Percentiles rank a stretch among this genome's conserved stretches.
Evolutionary conservation across 1,284 basidiomycete genomes (phyloP).

Genomic region (Heliocybe sulcata): DNA sequence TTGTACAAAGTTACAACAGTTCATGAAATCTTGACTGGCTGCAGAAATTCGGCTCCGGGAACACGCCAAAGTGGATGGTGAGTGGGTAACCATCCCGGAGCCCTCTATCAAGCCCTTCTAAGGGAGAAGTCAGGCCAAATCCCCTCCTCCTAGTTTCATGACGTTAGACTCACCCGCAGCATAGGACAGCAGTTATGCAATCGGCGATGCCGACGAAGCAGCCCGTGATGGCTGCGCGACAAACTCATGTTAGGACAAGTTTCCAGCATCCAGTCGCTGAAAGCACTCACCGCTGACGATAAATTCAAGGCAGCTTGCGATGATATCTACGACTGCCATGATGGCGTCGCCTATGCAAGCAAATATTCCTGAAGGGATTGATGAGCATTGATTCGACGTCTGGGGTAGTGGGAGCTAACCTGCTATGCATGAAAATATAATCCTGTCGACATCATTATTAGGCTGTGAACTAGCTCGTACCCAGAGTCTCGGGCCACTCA

Average conservation of each 20-base stretch:
- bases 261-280: no score
- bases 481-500: neutral
- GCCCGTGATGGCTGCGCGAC: slow-evolving; percentile 23
- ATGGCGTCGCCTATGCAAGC: slow-evolving; percentile 35
- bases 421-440: neutral
- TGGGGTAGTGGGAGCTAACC: neutral
- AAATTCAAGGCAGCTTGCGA: slow-evolving; percentile 37
- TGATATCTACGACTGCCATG: slow-evolving; percentile 27
- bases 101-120: slow-evolving; percentile 1
- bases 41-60: neutral
- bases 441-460: neutral
- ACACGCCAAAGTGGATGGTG: slow-evolving; percentile 1
- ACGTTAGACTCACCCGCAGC: slow-evolving; percentile 15
- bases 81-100: neutral
- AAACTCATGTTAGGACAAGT: no score
- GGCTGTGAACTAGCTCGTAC: neutral
- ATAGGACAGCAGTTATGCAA: slow-evolving; percentile 19
- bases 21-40: neutral
- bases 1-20: neutral
- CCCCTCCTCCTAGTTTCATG: neutral
- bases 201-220: slow-evolving; percentile 21
- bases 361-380: slow-evolving; percentile 22
- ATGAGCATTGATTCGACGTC: neutral
- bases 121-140: neutral
- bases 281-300: slow-evolving; percentile 33